Percentiles rank a stretch among this genome's conserved stretches.
These are phyloP conservation scores for Cladobotryum protrusum DNA, from an alignment of 2,329 filamentous ascomycete species.

Conservation along the genomic window DNA sequence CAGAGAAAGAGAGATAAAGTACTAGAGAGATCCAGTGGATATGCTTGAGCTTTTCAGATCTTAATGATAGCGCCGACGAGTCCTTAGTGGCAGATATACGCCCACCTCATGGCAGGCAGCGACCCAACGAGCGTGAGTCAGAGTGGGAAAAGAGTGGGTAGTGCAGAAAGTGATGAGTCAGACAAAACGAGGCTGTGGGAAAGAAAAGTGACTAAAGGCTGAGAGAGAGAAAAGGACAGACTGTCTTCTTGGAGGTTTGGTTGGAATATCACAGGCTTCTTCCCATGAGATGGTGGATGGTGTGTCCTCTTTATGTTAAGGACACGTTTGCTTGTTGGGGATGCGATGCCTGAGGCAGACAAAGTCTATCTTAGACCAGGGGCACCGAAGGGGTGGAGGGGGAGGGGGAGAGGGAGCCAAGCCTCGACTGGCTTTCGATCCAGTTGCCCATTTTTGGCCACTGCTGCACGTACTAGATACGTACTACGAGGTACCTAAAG, in stretches of 20 bases:
- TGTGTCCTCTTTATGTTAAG: slow-evolving; percentile 30
- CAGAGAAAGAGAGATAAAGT: neutral
- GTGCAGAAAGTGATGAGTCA: slow-evolving; percentile 17
- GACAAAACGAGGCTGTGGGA: neutral
- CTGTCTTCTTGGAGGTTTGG: slow-evolving; percentile 17
- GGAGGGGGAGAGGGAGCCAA: neutral
- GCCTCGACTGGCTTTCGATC: no score
- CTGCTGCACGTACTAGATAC: no score
- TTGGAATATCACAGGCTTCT: neutral
- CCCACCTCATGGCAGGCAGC: slow-evolving; percentile 19
- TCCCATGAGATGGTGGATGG: slow-evolving; percentile 16
- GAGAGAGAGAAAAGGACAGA: slow-evolving; percentile 19
- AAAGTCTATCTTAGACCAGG: neutral
- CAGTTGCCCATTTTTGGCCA: no score
- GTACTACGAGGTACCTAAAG: no score
- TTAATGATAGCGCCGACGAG: slow-evolving; percentile 8
- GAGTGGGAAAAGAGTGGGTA: slow-evolving; percentile 4
- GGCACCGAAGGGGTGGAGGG: neutral
- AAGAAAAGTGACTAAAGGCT: neutral
- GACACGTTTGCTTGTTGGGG: slow-evolving; percentile 18
- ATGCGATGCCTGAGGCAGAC: slow-evolving; percentile 17
- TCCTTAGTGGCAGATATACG: slow-evolving; percentile 14
- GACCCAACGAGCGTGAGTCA: slow-evolving; percentile 17
- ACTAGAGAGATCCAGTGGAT: slow-evolving; percentile 1
- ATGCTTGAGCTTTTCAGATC: no score